Conservation (phyloP, 345 rosid species). For the Pugionium cornutum region DNA sequence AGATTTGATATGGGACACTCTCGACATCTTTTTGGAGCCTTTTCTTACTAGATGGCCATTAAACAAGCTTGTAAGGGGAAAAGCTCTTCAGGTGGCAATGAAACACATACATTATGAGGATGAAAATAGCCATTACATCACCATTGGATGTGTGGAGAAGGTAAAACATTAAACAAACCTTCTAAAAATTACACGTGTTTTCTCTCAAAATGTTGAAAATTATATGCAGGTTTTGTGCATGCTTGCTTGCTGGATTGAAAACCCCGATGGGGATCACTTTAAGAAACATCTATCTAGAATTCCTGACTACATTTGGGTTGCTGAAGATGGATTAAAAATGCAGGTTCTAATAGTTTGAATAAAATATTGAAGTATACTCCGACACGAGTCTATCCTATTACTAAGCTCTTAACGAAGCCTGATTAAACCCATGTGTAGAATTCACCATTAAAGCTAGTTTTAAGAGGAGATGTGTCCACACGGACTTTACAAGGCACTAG, state of each 20-base stretch:
- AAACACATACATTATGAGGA: constrained; percentile 68
- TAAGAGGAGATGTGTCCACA: too few relatives aligned
- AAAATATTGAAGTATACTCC: too few relatives aligned
- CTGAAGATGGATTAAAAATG: constrained; percentile 68
- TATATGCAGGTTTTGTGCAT: constrained; percentile 46
- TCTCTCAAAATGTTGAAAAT: neutral
- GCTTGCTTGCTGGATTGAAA: constrained; percentile 65
- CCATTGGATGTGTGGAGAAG: constrained; percentile 61
- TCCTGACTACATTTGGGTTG: constrained; percentile 60
- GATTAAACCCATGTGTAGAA: neutral
- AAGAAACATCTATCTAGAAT: constrained; percentile 58
- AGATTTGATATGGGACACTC: constrained; percentile 58
- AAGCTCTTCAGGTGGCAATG: constrained; percentile 51
- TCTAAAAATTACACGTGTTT: neutral
- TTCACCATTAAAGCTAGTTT: neutral
- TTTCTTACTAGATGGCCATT: constrained; percentile 57
- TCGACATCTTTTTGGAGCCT: constrained; percentile 53
- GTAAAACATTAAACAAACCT: constrained; percentile 28
- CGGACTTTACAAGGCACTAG: neutral
- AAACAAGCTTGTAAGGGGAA: constrained; percentile 47
- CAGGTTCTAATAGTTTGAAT: constrained; percentile 34
- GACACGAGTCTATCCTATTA: too few relatives aligned
- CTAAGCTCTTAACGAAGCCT: too few relatives aligned
- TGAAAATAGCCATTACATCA: constrained; percentile 49
- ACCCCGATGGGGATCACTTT: constrained; percentile 59